Evolutionary conservation across 2,329 filamentous ascomycete species (phyloP), one percentile per base, ranked within the genome.

Genomic region (Pestalotiopsis sp.): DNA sequence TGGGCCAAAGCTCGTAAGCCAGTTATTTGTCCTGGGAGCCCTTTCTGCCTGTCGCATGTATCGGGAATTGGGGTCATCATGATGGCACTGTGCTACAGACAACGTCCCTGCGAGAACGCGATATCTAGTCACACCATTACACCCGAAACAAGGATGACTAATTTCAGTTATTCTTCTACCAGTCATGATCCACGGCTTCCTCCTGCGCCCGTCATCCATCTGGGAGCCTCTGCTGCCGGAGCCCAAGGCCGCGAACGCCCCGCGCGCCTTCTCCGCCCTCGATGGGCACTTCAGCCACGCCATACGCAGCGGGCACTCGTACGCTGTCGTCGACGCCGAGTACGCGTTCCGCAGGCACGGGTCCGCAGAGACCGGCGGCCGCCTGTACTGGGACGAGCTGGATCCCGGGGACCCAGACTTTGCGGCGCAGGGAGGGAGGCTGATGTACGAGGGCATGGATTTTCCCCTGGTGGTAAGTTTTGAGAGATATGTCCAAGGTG

Each of bases 371-470:
- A 4, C 17, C 13, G 72, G 74, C 12, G 74, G 73, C 9, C 68
- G 63, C 3, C 68, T 72, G 41, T 74, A 73, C 68, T 75, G 74
- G 73, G 62, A 71, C 14, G 72, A 74, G 27, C 70, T 75, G 58
- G 71, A 75, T 38, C 65, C 72, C 9, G 45, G 72, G 11, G 72
- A 74, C 31, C 70, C 72, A n/a, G 72, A 63, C 67, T 74, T 27
- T 27, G 63, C 66, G 25, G 27, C 20, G 9, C 38, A 56, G 13
- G 67, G 62, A 66, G 72, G 65, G 69, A 67, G n/a, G 36, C 27
- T n/a, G 67, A 72, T 75, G 31, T 57, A 70, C 38, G 72, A 74
- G 12, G 73, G 70, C 20, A 67, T 75, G 52, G 73, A 75, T 62
- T 74, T 75, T 41, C 73, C 72, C 7, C 63, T 75, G 11, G 72